Evolutionary conservation across 2,329 filamentous ascomycete species (phyloP), one percentile per base, ranked within the genome.

Genomic region (Ceratocystis ficicola): DNA sequence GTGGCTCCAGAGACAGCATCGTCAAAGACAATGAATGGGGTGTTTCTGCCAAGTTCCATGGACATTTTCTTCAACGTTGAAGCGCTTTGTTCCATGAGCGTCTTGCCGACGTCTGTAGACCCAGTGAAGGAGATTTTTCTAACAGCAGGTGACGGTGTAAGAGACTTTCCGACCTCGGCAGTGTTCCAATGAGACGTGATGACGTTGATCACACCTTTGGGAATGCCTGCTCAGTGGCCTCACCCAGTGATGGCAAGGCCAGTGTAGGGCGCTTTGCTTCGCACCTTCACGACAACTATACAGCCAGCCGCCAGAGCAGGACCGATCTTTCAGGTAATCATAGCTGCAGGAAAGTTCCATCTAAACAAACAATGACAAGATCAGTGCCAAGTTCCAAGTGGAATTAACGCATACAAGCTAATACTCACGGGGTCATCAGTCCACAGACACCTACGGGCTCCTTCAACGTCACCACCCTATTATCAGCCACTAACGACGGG

Each of bases 81-180:
- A 0, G 91, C 84, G 10, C 88, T 87, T 76, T 96, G 92, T 78
- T 89, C 88, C 91, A 96, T 96, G 65, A 99, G 83, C 5, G 87
- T 79, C 74, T 86, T 87, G 41, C 85, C 85, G 46, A 88, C 84
- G 57, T 73, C 76, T 0, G 85, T 88, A 25, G 77, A 96, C 62
- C 94, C 94, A 0, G 94, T 97, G 75, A 99, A 99, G 15, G 90
- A 96, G 55, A 97, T 83, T 76, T 97, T 97, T 74, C 88, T 88
- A 69, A 99, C 80, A 1, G 81, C 84, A 2, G 88, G 83, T 72
- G 87, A 85, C 20, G 65, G 63, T 10, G 90, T 95, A 65, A 97
- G 80, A 22, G 84, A 77, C 74, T 87, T 79, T 66, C 93, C 93
- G 2, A 97, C 83, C 70, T 87, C 85, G 12, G 86, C 80, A 0